Evolutionary conservation across 2,329 filamentous ascomycete species (phyloP).

Genomic region (Aspergillus amoenus): DNA sequence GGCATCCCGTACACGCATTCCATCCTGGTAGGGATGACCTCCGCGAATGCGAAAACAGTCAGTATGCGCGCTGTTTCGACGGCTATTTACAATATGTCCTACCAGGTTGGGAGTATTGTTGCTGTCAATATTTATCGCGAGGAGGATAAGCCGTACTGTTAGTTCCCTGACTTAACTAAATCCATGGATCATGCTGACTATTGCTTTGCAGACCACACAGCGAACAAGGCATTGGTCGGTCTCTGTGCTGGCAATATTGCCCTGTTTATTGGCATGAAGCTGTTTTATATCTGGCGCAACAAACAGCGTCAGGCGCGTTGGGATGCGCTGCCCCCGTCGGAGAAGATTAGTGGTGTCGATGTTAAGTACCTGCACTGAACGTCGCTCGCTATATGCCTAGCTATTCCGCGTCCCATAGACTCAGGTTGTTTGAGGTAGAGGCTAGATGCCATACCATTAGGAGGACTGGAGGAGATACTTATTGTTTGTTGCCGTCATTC

Average conservation of each 20-base stretch:
- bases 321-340: neutral
- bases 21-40: slow-evolving; percentile 2
- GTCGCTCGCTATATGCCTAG: no score
- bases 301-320: neutral
- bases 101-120: slow-evolving; percentile 6
- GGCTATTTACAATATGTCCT: slow-evolving; percentile 4
- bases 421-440: no score
- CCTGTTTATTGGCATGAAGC: neutral
- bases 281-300: slow-evolving; percentile 6
- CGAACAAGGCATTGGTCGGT: neutral
- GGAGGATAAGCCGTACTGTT: slow-evolving; percentile 7
- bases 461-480: no score
- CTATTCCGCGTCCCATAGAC: no score
- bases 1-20: slow-evolving; percentile 5
- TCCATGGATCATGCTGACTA: no score
- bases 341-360: slow-evolving; percentile 1
- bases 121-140: slow-evolving; percentile 2
- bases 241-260: slow-evolving; percentile 1
- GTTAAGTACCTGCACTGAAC: neutral
- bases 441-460: no score
- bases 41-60: slow-evolving; percentile 1
- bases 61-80: slow-evolving; percentile 5
- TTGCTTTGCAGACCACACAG: neutral
- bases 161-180: neutral
- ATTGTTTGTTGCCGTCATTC: no score